Evolutionary conservation across 1,139 yeast species (phyloP).

Genomic region (Groenewaldozyma auringiensis): DNA sequence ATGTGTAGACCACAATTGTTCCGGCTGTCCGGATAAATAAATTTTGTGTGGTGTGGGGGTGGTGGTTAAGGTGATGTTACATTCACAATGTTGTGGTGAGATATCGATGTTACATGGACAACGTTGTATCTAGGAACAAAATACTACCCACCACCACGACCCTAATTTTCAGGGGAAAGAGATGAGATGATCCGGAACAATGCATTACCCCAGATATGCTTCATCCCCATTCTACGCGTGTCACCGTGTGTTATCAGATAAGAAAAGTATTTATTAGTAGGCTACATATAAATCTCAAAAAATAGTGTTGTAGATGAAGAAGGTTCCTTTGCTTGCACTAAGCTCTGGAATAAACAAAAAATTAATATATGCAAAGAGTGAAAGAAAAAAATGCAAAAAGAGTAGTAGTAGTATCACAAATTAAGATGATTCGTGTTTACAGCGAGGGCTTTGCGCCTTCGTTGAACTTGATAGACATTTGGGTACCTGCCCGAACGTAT

Average conservation of each 20-base stretch:
- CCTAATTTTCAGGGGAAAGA: not conserved
- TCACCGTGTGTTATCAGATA: too few species aligned
- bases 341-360: not conserved
- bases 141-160: not conserved
- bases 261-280: too few species aligned
- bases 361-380: conserved; percentile 1
- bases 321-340: not conserved
- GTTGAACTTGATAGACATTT: conserved; percentile 45
- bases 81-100: too few species aligned
- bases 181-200: not conserved
- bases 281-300: not conserved
- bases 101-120: too few species aligned
- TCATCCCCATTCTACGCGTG: too few species aligned
- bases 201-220: not conserved
- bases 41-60: too few species aligned
- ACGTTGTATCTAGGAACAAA: too few species aligned
- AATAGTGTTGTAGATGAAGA: not conserved
- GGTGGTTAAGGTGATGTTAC: too few species aligned
- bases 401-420: not conserved
- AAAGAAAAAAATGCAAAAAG: conserved; percentile 2
- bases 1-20: too few species aligned
- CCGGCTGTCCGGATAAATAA: too few species aligned
- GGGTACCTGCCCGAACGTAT: conserved; percentile 46
- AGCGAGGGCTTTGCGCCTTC: conserved; percentile 17
- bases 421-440: conserved; percentile 11